A percentile compares a stretch with the other conserved stretches of the same genome.
Conservation (phyloP, 495 filamentous ascomycete species). For the Annulohypoxylon nitens region DNA sequence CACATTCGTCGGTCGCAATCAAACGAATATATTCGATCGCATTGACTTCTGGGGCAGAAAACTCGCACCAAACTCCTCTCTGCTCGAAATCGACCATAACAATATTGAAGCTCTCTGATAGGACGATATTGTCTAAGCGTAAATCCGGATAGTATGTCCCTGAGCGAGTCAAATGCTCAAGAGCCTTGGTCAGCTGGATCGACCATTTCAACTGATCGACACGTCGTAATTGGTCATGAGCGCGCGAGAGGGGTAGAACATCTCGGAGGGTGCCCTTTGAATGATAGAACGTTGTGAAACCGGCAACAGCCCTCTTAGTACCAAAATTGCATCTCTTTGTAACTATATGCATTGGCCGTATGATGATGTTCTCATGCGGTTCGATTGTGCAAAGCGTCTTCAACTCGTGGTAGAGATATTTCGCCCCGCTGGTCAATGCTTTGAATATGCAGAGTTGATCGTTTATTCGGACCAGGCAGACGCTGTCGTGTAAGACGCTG, state of each 20-base stretch:
- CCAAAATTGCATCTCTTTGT: constrained; percentile 62
- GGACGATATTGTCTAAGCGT: constrained; percentile 63
- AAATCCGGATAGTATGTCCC: constrained; percentile 64
- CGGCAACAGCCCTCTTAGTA: constrained; percentile 59
- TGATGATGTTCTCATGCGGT: constrained; percentile 59
- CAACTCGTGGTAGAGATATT: constrained; percentile 63
- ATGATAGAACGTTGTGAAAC: constrained; percentile 62
- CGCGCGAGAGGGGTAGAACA: constrained; percentile 56
- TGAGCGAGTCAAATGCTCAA: constrained; percentile 55
- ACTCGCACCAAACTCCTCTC: constrained; percentile 65
- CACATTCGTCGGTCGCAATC: constrained; percentile 51
- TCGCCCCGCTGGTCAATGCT: constrained; percentile 61
- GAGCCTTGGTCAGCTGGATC: constrained; percentile 57
- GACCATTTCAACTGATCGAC: constrained; percentile 60
- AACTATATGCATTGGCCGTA: constrained; percentile 58
- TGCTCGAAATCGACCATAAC: constrained; percentile 68
- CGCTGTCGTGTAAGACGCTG: constrained; percentile 61
- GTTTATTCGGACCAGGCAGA: constrained; percentile 57
- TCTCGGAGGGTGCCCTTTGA: constrained; percentile 59
- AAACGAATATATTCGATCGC: constrained; percentile 61
- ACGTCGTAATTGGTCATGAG: constrained; percentile 53
- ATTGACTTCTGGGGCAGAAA: constrained; percentile 64
- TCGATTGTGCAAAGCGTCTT: constrained; percentile 59
- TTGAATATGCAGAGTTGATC: constrained; percentile 61
- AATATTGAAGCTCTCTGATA: constrained; percentile 54